Evolutionary conservation across 83 land plant species (phyloP), one percentile per base, ranked within the genome.

Genomic region (Picea engelmannii): DNA sequence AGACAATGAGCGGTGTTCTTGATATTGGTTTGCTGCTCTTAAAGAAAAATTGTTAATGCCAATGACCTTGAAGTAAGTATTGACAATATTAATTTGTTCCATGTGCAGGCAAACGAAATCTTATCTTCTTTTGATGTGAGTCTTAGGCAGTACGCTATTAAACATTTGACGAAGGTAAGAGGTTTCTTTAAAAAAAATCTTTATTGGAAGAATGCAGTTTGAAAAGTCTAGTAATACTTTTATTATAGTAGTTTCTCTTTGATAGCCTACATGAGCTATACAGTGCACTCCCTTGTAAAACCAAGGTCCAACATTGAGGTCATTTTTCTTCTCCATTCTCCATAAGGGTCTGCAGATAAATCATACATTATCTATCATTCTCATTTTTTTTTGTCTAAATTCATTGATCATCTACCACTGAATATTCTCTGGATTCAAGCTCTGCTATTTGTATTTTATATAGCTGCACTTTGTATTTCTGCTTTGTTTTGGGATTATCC

Each of bases 81-180:
- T 78, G 38, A 55, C 62, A 55, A 31, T 18, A 17, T 66, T 79
- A 20, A 5, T 38, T 21, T 73, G 52, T 77, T 10, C 31, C 55
- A 11, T 68, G 31, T 58, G n/a, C 83, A 88, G 90, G 90, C 90
- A 27, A 88, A 70, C 40, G 90, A 88, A 70, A 88, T 88, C 38
- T 80, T 88, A 23, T 86, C 90, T 24, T 88, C 90, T 16, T 88
- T 88, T 59, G 90, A 88, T 69, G 83, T 83, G 38, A 63, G 84
- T 6, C 79, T 86, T 42, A 75, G 90, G 60, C 82, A 87, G n/a
- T 86, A 88, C 20, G 89, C 90, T 6, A 81, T 64, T 47, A 78
- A 81, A 3, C 79, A 78, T 25, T 59, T 78, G 44, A 78, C 61
- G 15, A 78, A 78, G 79, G 79, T 78, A 58, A 78, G 38, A 31